phyloP scores from a whole-genome alignment of 495 filamentous ascomycete species.

The Xylaria curta region DNA sequence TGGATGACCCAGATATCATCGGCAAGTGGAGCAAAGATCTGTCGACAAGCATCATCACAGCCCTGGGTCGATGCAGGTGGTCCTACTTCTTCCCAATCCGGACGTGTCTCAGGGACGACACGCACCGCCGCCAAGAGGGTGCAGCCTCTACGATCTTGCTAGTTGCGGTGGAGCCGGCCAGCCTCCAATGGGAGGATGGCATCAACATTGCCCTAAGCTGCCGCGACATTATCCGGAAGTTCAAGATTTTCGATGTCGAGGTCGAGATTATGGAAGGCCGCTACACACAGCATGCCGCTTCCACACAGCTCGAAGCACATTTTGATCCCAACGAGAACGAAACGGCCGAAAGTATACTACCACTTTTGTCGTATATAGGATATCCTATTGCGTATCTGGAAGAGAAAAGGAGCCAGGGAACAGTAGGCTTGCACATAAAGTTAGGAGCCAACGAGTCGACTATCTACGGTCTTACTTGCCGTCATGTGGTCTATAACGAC shows the following conservation, averaged over 20 bases:
- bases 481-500: too few relatives aligned
- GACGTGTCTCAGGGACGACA: conserved; percentile 17
- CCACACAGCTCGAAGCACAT: conserved; percentile 18
- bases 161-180: conserved; percentile 17
- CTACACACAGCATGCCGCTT: conserved; percentile 17
- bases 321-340: neutral
- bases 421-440: too few relatives aligned
- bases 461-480: too few relatives aligned
- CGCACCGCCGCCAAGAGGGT: neutral
- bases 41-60: neutral
- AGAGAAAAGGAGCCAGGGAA: too few relatives aligned
- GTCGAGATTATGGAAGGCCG: conserved; percentile 17
- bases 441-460: too few relatives aligned
- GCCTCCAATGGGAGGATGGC: conserved; percentile 16
- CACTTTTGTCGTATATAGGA: too few relatives aligned
- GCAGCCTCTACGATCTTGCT: conserved; percentile 10
- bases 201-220: conserved; percentile 17
- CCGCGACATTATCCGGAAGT: conserved; percentile 6
- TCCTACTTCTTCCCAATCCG: conserved; percentile 24
- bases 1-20: too few relatives aligned
- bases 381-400: too few relatives aligned
- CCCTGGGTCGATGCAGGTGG: conserved; percentile 12
- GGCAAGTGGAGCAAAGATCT: too few relatives aligned
- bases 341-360: neutral
- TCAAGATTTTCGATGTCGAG: conserved; percentile 19